Percentiles rank a stretch among this genome's conserved stretches.
Conservation (phyloP, 2,329 filamentous ascomycete species). For the Diaporthe sp. region DNA sequence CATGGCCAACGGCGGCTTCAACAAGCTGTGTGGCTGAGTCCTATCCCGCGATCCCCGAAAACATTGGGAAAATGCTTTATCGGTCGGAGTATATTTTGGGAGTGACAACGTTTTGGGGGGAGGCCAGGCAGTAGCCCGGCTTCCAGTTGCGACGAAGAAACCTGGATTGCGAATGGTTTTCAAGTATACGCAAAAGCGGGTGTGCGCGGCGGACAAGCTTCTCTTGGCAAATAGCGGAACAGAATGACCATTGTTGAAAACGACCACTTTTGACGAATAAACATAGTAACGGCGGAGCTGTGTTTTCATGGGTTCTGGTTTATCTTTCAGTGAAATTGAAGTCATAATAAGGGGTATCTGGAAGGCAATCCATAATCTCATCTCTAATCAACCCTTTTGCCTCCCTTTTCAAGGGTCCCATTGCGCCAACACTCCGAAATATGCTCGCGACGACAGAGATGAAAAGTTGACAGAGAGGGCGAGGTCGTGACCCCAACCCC, state of each 20-base stretch:
- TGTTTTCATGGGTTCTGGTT: neutral
- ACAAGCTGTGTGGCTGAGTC: conserved; percentile 45
- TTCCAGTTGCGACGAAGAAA: neutral
- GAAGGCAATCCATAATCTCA: conserved; percentile 16
- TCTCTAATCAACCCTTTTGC: neutral
- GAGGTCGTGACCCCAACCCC: neutral
- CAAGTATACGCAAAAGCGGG: neutral
- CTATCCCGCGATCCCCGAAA: neutral
- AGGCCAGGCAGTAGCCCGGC: neutral
- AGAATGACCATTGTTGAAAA: neutral
- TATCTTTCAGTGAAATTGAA: neutral
- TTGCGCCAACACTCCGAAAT: conserved; percentile 36
- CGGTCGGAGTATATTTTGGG: neutral
- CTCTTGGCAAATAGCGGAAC: neutral
- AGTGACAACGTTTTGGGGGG: neutral
- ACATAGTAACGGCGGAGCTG: neutral
- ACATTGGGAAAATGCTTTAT: neutral
- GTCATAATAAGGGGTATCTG: conserved; percentile 37
- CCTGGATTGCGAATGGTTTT: neutral
- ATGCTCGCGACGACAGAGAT: conserved; percentile 9
- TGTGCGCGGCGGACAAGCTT: neutral
- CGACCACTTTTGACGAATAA: neutral
- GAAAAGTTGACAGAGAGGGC: neutral
- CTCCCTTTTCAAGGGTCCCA: neutral
- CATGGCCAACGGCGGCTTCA: conserved; percentile 46